Percentiles rank a stretch among this genome's conserved stretches.
phyloP scores from a whole-genome alignment of 306 rosid genomes.

The Vicia villosa region DNA sequence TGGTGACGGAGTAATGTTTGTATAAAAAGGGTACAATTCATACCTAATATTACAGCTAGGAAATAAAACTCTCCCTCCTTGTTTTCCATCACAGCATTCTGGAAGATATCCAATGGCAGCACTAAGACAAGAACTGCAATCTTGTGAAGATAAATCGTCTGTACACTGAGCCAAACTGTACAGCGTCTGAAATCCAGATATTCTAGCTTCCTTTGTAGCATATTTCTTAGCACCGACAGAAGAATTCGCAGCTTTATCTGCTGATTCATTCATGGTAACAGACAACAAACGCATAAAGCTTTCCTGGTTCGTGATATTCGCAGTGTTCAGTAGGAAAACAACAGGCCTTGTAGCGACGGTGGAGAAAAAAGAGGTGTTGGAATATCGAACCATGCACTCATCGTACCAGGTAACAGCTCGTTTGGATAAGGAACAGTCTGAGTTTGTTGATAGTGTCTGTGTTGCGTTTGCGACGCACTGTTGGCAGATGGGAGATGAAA shows the following conservation, averaged over 20 bases:
- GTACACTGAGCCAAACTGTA: constrained; percentile 39
- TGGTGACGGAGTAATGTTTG: not conserved
- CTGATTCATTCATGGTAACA: not conserved
- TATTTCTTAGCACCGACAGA: not conserved
- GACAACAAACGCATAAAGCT: not conserved
- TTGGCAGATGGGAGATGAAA: not conserved
- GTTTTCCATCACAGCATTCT: too few relatives aligned
- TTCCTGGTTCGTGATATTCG: not conserved
- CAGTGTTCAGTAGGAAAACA: not conserved
- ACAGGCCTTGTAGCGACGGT: not conserved
- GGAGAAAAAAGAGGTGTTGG: constrained; percentile 4
- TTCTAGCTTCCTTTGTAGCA: not conserved
- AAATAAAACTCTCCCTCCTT: too few relatives aligned
- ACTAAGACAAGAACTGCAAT: too few relatives aligned
- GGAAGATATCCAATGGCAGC: too few relatives aligned
- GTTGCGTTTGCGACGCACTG: not conserved
- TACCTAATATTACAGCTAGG: too few relatives aligned
- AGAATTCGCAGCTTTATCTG: not conserved
- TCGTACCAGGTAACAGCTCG: not conserved
- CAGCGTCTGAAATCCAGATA: not conserved
- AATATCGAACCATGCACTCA: too few relatives aligned
- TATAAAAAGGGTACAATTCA: too few relatives aligned
- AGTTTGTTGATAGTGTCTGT: not conserved
- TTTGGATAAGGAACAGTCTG: not conserved
- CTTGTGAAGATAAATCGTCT: too few relatives aligned